These are phyloP conservation scores for Cichorium intybus DNA, from an alignment of 140 eudicot species.

Conservation along the genomic window DNA sequence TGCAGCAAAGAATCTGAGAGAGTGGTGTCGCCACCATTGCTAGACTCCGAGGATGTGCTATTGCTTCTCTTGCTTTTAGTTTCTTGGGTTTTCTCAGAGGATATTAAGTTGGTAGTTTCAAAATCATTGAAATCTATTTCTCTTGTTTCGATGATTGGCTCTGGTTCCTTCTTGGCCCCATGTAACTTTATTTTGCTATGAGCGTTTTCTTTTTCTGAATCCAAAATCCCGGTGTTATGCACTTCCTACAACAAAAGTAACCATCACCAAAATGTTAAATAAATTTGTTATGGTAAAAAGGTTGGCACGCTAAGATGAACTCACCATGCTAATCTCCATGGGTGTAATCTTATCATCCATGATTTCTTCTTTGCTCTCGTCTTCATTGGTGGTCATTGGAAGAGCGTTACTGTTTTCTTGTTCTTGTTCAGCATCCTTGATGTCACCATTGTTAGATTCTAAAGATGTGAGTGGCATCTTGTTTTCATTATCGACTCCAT, in stretches of 20 bases:
- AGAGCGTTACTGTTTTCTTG: neutral
- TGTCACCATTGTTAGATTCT: slow-evolving; percentile 8
- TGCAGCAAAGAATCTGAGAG: slow-evolving; percentile 26
- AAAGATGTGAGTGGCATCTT: neutral
- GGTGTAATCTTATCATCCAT: neutral
- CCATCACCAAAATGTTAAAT: neutral
- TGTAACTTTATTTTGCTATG: slow-evolving; percentile 4
- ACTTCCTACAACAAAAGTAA: slow-evolving; percentile 16
- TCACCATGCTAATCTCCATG: slow-evolving; percentile 16
- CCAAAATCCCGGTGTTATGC: slow-evolving; percentile 3
- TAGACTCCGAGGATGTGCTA: slow-evolving; percentile 31
- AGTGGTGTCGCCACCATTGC: slow-evolving; percentile 24
- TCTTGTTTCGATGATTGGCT: neutral
- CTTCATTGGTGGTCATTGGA: neutral
- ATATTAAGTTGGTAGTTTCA: neutral
- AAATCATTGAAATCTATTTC: slow-evolving; percentile 11
- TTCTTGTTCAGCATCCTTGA: neutral
- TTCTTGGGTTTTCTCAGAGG: neutral
- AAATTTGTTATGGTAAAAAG: neutral
- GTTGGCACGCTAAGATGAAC: slow-evolving; percentile 5
- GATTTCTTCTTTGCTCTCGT: neutral
- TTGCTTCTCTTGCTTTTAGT: slow-evolving; percentile 18
- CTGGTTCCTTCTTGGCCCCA: slow-evolving; percentile 10
- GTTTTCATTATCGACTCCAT: neutral
- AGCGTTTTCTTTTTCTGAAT: neutral